Conservation (phyloP, 192 early-diverging fungal species). For the Umbelopsis vinacea region DNA sequence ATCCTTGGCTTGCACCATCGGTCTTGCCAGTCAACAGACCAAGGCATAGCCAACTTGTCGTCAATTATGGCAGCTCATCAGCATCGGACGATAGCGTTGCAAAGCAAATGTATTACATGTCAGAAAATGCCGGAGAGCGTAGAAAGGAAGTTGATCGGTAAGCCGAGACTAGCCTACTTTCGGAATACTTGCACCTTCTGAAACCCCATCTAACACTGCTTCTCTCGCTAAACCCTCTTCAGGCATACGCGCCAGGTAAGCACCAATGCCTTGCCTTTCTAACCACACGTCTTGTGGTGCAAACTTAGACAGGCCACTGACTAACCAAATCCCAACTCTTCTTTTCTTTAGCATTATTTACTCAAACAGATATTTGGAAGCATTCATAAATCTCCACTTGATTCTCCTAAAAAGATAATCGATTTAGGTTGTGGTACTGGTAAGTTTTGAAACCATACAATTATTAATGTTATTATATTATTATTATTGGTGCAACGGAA, state of each 20-base stretch:
- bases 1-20: constrained; percentile 4
- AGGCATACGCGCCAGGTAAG: constrained; percentile 19
- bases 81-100: neutral
- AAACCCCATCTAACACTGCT: constrained; percentile 2
- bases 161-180: neutral
- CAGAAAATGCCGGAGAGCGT: constrained; percentile 5
- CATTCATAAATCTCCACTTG: constrained; percentile 22
- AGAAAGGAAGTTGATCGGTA: constrained; percentile 19
- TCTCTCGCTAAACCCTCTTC: neutral
- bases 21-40: constrained; percentile 8
- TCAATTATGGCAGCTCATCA: neutral
- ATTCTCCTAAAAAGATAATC: constrained; percentile 26
- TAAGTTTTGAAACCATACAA: neutral
- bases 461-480: too few relatives aligned
- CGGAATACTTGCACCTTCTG: neutral
- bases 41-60: neutral
- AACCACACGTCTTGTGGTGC: neutral
- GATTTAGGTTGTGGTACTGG: constrained; percentile 37
- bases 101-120: constrained; percentile 9
- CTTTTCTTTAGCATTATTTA: constrained; percentile 30
- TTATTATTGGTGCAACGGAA: neutral
- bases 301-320: neutral
- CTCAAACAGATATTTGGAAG: constrained; percentile 27
- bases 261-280: neutral
- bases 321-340: too few relatives aligned